A percentile compares a stretch with the other conserved stretches of the same genome.
These are phyloP conservation scores for Ophiostoma sp. DNA, from an alignment of 2,329 filamentous ascomycete genomes.

Conservation along the genomic window DNA sequence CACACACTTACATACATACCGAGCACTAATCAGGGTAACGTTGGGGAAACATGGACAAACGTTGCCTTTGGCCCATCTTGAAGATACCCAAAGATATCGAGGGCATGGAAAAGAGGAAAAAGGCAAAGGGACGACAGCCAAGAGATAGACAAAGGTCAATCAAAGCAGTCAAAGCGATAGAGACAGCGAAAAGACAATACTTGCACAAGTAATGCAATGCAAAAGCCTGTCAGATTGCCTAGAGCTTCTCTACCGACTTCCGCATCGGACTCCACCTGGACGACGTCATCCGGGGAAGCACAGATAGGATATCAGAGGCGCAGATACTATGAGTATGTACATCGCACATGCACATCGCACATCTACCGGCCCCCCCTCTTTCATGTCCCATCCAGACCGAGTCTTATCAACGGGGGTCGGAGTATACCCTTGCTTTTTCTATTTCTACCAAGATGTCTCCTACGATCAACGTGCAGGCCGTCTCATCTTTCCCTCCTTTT, in stretches of 20 bases:
- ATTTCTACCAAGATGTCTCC: neutral
- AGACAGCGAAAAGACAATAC: neutral
- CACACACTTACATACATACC: neutral
- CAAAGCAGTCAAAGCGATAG: neutral
- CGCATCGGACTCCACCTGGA: neutral
- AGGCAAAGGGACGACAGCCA: neutral
- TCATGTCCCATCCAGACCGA: neutral
- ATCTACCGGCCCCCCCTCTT: neutral
- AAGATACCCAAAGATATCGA: slow-evolving; percentile 1
- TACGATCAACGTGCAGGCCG: neutral
- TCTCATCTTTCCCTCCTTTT: neutral
- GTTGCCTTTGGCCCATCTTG: neutral
- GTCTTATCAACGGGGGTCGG: neutral
- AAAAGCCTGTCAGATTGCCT: neutral
- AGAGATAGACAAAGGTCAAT: neutral
- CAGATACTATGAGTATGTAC: too few relatives aligned
- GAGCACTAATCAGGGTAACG: neutral
- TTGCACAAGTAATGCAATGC: neutral
- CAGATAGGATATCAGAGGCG: slow-evolving; percentile 6
- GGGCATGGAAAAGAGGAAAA: neutral
- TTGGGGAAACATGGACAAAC: slow-evolving; percentile 3
- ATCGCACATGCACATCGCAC: neutral
- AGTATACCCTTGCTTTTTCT: slow-evolving; percentile 2
- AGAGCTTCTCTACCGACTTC: slow-evolving; percentile 2
- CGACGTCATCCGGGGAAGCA: slow-evolving; percentile 9